phyloP scores from a whole-genome alignment of 495 filamentous ascomycete genomes.

The Penicillium antarcticum region DNA sequence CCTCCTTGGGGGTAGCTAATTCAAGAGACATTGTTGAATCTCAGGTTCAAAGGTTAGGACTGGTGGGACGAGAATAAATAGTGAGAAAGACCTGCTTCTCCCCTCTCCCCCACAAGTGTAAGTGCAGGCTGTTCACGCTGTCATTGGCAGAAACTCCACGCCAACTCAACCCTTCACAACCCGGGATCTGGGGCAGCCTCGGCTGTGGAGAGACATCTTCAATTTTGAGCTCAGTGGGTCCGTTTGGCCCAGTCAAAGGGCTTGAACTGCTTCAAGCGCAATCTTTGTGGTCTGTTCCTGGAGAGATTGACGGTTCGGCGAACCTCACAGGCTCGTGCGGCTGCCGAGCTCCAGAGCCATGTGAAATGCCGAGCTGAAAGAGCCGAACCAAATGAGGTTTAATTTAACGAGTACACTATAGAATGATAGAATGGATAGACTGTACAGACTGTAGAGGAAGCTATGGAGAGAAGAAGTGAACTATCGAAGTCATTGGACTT shows the following conservation, averaged over 20 bases:
- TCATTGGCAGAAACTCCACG: too few species aligned
- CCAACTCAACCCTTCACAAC: too few species aligned
- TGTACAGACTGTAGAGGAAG: too few species aligned
- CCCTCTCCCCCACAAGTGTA: too few species aligned
- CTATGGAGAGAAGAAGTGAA: too few species aligned
- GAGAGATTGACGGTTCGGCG: background rate
- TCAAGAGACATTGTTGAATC: conserved; percentile 14
- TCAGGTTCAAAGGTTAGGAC: background rate
- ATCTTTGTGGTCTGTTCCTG: background rate
- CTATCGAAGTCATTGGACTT: too few species aligned
- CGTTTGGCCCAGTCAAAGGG: background rate
- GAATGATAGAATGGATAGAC: too few species aligned
- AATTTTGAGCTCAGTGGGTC: background rate
- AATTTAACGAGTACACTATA: too few species aligned
- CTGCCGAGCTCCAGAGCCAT: conserved; percentile 22
- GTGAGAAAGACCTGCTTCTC: background rate
- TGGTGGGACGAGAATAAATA: background rate
- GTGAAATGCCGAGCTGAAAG: conserved; percentile 10
- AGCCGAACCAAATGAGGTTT: background rate
- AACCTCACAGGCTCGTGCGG: background rate
- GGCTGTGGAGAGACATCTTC: too few species aligned
- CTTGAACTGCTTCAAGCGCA: background rate
- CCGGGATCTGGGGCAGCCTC: too few species aligned
- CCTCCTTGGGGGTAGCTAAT: conserved; percentile 37
- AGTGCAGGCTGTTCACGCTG: too few species aligned